phyloP scores from a whole-genome alignment of 306 rosid species.

The Cicer chorassanicum region DNA sequence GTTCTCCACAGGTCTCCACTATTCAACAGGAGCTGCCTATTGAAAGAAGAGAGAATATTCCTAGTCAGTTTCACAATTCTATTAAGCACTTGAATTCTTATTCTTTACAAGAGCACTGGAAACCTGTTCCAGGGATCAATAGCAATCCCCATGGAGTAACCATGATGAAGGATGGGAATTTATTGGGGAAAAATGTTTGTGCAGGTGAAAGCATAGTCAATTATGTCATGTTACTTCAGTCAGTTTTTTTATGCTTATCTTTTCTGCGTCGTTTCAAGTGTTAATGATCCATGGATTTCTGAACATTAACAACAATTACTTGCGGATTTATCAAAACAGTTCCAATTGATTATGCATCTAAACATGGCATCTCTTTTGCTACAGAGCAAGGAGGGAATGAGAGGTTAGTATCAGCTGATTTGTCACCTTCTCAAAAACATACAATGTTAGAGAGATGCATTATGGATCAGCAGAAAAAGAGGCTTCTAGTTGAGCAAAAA shows the following conservation, averaged over 20 bases:
- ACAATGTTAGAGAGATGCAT: conserved; percentile 94
- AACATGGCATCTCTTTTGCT: conserved; percentile 42
- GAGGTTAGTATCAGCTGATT: conserved; percentile 55
- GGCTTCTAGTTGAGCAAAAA: conserved; percentile 65
- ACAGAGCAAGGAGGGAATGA: conserved; percentile 65
- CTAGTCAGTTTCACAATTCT: conserved; percentile 61
- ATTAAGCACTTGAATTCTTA: conserved; percentile 56
- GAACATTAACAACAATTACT: conserved; percentile 42
- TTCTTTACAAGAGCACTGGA: conserved; percentile 81
- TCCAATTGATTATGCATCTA: conserved; percentile 46
- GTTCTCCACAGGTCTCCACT: conserved; percentile 57
- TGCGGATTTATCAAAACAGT: conserved; percentile 43
- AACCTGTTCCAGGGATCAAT: conserved; percentile 63
- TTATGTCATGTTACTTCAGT: conserved; percentile 18
- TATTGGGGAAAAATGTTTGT: conserved; percentile 59
- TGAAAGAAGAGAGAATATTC: conserved; percentile 67
- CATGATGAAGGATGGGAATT: conserved; percentile 61
- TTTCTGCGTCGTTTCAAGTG: conserved; percentile 36
- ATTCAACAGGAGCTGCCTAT: conserved; percentile 64
- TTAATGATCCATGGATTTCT: conserved; percentile 46
- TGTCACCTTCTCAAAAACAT: conserved; percentile 64
- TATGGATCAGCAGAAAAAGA: conserved; percentile 81
- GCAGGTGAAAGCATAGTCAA: conserved; percentile 59
- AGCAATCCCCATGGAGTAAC: conserved; percentile 57
- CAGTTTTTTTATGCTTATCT: conserved; percentile 31